A percentile compares a stretch with the other conserved stretches of the same genome.
phyloP scores from a whole-genome alignment of 345 rosid genomes.

The Murraya paniculata region DNA sequence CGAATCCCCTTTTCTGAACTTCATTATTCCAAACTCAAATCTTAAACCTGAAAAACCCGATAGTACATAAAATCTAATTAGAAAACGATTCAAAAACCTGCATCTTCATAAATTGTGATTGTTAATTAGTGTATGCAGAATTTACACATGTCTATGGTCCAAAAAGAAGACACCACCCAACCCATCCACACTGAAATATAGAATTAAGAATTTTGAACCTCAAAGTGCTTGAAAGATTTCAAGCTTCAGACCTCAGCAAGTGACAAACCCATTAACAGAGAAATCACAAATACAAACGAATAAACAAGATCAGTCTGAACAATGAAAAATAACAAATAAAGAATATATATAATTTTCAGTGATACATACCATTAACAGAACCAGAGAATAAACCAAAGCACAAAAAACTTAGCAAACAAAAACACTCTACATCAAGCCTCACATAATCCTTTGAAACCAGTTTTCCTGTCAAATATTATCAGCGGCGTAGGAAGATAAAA shows the following conservation, averaged over 20 bases:
- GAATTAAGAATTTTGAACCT: background rate
- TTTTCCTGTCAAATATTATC: background rate
- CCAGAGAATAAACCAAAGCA: slow-evolving; percentile 6
- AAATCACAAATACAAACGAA: background rate
- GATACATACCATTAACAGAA: background rate
- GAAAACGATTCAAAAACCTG: background rate
- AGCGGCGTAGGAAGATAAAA: slow-evolving; percentile 2
- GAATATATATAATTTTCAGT: background rate
- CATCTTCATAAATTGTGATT: background rate
- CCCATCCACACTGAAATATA: background rate
- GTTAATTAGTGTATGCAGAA: background rate
- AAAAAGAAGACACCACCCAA: background rate
- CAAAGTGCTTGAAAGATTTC: background rate
- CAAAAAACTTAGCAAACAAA: slow-evolving; percentile 1
- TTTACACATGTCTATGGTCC: background rate
- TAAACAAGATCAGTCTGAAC: background rate
- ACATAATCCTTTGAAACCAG: slow-evolving; percentile 6
- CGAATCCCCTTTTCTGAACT: slow-evolving; percentile 24
- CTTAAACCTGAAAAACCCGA: slow-evolving; percentile 17
- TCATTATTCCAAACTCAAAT: slow-evolving; percentile 19
- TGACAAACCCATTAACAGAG: slow-evolving; percentile 9
- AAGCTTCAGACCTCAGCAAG: slow-evolving; percentile 6
- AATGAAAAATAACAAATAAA: no score
- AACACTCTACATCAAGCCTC: slow-evolving; percentile 9
- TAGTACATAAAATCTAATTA: background rate